Conservation (phyloP, 2,329 filamentous ascomycete genomes). For the Phoma sp. region DNA sequence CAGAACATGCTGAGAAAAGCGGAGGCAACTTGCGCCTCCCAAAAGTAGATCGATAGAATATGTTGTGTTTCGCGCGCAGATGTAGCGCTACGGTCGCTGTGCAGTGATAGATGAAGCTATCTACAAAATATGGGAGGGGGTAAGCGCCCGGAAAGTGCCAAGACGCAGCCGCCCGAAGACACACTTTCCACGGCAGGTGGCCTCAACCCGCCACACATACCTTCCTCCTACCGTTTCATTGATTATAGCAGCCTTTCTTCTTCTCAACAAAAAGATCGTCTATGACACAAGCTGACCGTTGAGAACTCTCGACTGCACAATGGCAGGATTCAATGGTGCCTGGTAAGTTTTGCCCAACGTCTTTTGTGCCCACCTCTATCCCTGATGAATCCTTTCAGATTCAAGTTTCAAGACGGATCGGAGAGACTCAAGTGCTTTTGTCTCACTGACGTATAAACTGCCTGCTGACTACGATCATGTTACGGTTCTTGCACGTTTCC, state of each 20-base stretch:
- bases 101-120: no score
- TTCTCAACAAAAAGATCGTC: not conserved
- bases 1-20: not conserved
- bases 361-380: not conserved
- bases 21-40: not conserved
- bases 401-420: constrained; percentile 47
- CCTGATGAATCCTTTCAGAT: constrained; percentile 34
- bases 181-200: constrained; percentile 1
- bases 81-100: no score
- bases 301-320: not conserved
- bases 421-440: constrained; percentile 38
- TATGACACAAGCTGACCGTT: not conserved
- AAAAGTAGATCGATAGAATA: no score
- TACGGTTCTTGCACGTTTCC: not conserved
- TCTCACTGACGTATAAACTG: constrained; percentile 32
- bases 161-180: constrained; percentile 7
- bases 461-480: constrained; percentile 1
- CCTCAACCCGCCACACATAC: not conserved
- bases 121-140: no score
- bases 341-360: not conserved
- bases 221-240: not conserved
- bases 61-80: no score
- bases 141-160: no score
- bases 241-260: not conserved
- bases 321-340: not conserved